Base-by-base conservation (phyloP, 2,329 filamentous ascomycete species). In the Fusarium xyrophilum region DNA sequence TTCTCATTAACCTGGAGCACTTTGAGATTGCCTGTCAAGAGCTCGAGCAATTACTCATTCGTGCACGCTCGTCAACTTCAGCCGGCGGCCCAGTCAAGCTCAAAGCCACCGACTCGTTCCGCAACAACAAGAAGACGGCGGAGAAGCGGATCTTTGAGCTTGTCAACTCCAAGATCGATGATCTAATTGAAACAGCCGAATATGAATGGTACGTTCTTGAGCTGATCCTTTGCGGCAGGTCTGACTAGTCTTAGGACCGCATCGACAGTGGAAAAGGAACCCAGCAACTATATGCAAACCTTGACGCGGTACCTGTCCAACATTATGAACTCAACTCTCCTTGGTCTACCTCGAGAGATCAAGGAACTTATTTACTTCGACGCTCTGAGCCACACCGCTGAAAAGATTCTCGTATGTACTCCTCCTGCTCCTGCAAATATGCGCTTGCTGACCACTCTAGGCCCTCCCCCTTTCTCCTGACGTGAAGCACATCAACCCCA, bases 331-430 rank as follows among this genome's bases (percentile, higher is more conserved):
- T 96, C 93, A 2, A 97, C 96, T 0, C 85, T 99, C 8, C 86
- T 99, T 4, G 95, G 94, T 2, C 83, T 99, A n/a, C 96, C 96
- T 0, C 89, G 93, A 32, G 93, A 97, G 74, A 97, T 99, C 79
- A 98, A 98, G 77, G 93, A 97, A 77, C 88, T 97, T 58, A 97
- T 99, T 73, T 98, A 99, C 81, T 97, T 97, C 76, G 96, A 98
- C 76, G 96, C 96, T 0, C 86, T 99, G 36, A 93, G 90, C 57
- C 96, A 99, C 78, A 93, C 96, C 4, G 91, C 93, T 6, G 91
- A 91, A 65, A 93, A 91, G 78, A 96, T 97, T 58, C 80, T 97
- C 66, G 91, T 92, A 76, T 71, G 84, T 13, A 8, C 12, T 35
- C 1, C 11, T 21, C 13, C n/a, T 28, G 6, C 21, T 28, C 21